Percentiles rank a stretch among this genome's conserved stretches.
Evolutionary conservation across 345 rosid species (phyloP).

Genomic region (Reutealis trisperma): DNA sequence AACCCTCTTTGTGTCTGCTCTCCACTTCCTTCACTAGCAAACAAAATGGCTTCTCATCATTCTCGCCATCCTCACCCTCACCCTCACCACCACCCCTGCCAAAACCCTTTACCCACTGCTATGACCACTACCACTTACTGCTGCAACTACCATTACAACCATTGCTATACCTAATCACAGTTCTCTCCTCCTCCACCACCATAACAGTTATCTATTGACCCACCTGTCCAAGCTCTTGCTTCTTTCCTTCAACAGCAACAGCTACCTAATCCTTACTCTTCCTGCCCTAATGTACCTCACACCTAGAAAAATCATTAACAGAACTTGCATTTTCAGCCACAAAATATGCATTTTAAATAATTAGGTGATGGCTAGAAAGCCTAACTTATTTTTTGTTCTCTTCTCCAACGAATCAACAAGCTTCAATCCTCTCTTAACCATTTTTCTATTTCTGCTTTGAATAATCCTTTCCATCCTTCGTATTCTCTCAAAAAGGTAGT

Average conservation of each 20-base stretch:
- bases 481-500: slow-evolving; percentile 61
- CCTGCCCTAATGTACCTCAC: no score
- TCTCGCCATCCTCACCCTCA: slow-evolving; percentile 28
- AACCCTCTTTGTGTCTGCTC: neutral
- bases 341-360: no score
- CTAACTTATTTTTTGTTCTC: slow-evolving; percentile 33
- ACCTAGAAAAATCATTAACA: no score
- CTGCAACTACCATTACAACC: slow-evolving; percentile 28
- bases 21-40: slow-evolving; percentile 3
- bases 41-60: slow-evolving; percentile 48
- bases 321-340: no score
- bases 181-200: slow-evolving; percentile 30
- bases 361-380: no score
- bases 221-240: no score
- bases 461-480: slow-evolving; percentile 19
- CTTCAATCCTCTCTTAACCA: slow-evolving; percentile 51
- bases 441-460: slow-evolving; percentile 31
- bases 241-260: no score
- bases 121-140: slow-evolving; percentile 22
- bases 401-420: slow-evolving; percentile 49
- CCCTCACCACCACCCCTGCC: slow-evolving; percentile 29
- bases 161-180: slow-evolving; percentile 29
- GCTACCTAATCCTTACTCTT: no score
- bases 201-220: neutral
- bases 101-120: neutral